Conservation (phyloP, 768 basidiomycete genomes). For the Cystobasidium ongulense region DNA sequence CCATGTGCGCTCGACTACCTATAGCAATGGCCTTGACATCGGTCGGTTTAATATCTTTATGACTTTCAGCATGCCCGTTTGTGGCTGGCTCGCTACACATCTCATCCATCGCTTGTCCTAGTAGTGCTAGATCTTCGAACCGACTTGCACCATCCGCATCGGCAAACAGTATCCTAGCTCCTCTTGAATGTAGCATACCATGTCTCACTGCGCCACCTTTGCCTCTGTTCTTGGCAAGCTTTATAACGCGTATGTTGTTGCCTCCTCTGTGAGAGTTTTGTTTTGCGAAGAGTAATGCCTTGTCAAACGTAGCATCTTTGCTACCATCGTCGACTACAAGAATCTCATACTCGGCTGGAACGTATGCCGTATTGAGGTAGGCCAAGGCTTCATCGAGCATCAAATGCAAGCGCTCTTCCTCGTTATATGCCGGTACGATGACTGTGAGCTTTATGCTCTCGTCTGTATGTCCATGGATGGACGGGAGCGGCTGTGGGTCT, state of each 20-base stretch:
- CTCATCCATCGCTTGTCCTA: conserved; percentile 63
- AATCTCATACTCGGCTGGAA: conserved; percentile 55
- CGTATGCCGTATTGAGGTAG: conserved; percentile 52
- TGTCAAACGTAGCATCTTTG: conserved; percentile 60
- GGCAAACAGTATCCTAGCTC: conserved; percentile 72
- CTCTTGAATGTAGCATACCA: conserved; percentile 71
- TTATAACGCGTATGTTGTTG: conserved; percentile 52
- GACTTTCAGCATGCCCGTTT: conserved; percentile 44
- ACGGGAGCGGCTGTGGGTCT: conserved; percentile 7
- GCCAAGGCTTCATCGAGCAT: conserved; percentile 66
- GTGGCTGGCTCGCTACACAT: conserved; percentile 11
- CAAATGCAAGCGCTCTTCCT: conserved; percentile 65
- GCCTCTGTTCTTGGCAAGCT: conserved; percentile 68
- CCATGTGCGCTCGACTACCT: conserved; percentile 86
- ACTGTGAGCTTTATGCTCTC: conserved; percentile 60
- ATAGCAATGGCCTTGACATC: conserved; percentile 59
- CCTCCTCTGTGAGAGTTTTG: conserved; percentile 51
- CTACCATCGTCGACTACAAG: conserved; percentile 87
- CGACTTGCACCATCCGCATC: conserved; percentile 90
- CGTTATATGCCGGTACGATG: conserved; percentile 87
- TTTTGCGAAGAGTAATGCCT: conserved; percentile 59
- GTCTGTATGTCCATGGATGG: not conserved
- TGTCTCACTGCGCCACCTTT: conserved; percentile 91
- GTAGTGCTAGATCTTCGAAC: conserved; percentile 70
- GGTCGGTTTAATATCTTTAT: not conserved